Conservation (phyloP, 2,329 filamentous ascomycete genomes). For the Chalara sp. region DNA sequence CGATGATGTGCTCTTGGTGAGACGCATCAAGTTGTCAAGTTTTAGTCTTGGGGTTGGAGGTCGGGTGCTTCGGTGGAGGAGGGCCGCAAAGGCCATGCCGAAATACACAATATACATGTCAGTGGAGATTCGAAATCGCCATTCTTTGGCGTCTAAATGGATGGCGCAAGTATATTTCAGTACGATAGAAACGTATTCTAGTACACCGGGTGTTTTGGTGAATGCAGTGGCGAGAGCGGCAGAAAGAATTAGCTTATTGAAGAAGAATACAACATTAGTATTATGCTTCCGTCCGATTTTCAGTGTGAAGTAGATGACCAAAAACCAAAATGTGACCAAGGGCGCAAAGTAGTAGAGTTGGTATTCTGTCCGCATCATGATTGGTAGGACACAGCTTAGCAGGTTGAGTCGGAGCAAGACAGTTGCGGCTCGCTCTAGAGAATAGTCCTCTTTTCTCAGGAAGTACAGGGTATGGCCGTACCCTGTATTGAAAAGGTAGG, state of each 20-base stretch:
- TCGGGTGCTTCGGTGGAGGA: conserved; percentile 29
- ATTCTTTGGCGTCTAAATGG: conserved; percentile 40
- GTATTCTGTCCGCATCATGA: conserved; percentile 48
- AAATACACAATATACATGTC: conserved; percentile 50
- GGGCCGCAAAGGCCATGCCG: conserved; percentile 44
- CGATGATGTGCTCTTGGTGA: conserved; percentile 6
- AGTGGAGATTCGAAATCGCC: conserved; percentile 42
- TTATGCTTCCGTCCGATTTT: conserved; percentile 36
- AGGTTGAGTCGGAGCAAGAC: conserved; percentile 53
- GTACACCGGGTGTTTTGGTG: conserved; percentile 31
- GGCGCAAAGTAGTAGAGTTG: conserved; percentile 53
- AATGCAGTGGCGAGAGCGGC: conserved; percentile 33
- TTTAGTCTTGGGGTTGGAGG: conserved; percentile 20
- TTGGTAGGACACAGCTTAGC: conserved; percentile 42
- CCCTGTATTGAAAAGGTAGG: conserved; percentile 56
- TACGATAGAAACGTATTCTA: conserved; percentile 34
- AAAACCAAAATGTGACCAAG: conserved; percentile 55
- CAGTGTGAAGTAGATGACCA: conserved; percentile 48
- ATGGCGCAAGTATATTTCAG: conserved; percentile 38
- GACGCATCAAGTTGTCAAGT: conserved; percentile 12
- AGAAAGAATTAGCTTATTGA: conserved; percentile 41
- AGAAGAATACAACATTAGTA: conserved; percentile 32
- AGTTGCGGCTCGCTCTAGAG: conserved; percentile 40
- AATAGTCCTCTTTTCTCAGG: conserved; percentile 48
- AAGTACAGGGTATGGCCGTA: conserved; percentile 57